A percentile compares a stretch with the other conserved stretches of the same genome.
Evolutionary conservation across 495 filamentous ascomycete species (phyloP).

Genomic region (Rostrohypoxylon terebratum): DNA sequence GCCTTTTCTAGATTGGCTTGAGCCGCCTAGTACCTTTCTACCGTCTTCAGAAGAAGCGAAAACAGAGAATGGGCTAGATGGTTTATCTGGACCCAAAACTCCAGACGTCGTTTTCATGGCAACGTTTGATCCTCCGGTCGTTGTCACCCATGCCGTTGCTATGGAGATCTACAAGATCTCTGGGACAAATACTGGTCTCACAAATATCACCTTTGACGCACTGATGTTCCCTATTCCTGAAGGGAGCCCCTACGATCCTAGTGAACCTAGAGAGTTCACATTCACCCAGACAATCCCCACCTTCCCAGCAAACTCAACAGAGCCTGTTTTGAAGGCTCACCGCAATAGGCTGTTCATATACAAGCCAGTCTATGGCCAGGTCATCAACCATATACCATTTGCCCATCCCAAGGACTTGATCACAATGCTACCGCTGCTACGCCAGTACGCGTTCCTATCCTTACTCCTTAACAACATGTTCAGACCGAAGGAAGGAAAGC

Average conservation of each 20-base stretch:
- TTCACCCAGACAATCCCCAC: conserved; percentile 51
- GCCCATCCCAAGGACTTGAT: conserved; percentile 87
- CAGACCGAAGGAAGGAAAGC: conserved; percentile 40
- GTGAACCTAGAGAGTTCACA: conserved; percentile 54
- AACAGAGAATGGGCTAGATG: conserved; percentile 46
- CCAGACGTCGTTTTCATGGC: conserved; percentile 86
- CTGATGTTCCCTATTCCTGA: conserved; percentile 68
- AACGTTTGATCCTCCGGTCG: conserved; percentile 83
- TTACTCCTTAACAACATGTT: conserved; percentile 74
- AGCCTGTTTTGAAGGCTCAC: conserved; percentile 65
- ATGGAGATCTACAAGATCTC: conserved; percentile 74
- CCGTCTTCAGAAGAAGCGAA: conserved; percentile 56
- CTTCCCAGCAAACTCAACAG: conserved; percentile 40
- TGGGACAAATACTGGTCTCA: conserved; percentile 65
- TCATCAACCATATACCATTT: conserved; percentile 80
- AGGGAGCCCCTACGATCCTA: conserved; percentile 52
- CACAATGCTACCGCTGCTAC: conserved; percentile 76
- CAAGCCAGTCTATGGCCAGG: conserved; percentile 74
- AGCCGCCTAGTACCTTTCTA: conserved; percentile 63
- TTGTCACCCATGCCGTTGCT: conserved; percentile 75
- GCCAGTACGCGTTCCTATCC: conserved; percentile 79
- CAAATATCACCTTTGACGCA: conserved; percentile 71
- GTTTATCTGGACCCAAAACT: conserved; percentile 59
- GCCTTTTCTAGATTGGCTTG: conserved; percentile 73
- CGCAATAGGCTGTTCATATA: conserved; percentile 76